Base-by-base conservation (phyloP, 23 red algal genomes). In the Rhodosorus marinus region DNA sequence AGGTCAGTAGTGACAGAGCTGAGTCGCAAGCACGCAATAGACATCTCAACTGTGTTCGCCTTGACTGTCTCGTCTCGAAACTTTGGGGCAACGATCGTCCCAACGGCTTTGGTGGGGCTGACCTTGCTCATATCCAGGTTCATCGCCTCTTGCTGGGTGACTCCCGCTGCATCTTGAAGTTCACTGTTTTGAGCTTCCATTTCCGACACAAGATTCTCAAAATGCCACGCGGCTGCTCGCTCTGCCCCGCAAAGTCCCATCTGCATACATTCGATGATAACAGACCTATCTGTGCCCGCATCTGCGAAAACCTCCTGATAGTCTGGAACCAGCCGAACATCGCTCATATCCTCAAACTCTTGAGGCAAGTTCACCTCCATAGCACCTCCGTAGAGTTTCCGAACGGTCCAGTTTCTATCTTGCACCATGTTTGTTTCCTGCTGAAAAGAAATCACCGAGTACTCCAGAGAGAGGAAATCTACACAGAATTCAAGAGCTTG, bases 251-350 rank as follows among this genome's bases (percentile, higher is more conserved):
- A 21, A 5, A 47, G 11, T 21, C 57, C 31, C 23, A 52, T 11
- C 22, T 65, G 23, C 17, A 84, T 41, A 0, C 74, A 43, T 11
- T 84, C 79, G 41, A 84, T 30, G 30, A 84, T 84, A 22, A 84
- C 11, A 21, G 31, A 49, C 2, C 61, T 74, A 11, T 63, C 49
- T 20, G 66, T 62, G 22, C 66, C 59, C 38, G 38, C 11, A 32
- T 56, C 52, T 1, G 67, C 47, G 41, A 68, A 84, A 11, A 74
- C 67, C 49, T 73, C 67, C 41, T 84, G 79, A 41, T 84, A 66
- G 67, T 84, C 79, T 0, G 79, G 79, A 6, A 84, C 34, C 2
- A 52, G 31, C 31, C 79, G 57, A 0, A 84, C 23, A 1, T 22
- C 24, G 60, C 58, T 67, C 3, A 74, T 69, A 26, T 84, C 79